Conservation (phyloP, 2,329 filamentous ascomycete species). For the Xylariales sp. region DNA sequence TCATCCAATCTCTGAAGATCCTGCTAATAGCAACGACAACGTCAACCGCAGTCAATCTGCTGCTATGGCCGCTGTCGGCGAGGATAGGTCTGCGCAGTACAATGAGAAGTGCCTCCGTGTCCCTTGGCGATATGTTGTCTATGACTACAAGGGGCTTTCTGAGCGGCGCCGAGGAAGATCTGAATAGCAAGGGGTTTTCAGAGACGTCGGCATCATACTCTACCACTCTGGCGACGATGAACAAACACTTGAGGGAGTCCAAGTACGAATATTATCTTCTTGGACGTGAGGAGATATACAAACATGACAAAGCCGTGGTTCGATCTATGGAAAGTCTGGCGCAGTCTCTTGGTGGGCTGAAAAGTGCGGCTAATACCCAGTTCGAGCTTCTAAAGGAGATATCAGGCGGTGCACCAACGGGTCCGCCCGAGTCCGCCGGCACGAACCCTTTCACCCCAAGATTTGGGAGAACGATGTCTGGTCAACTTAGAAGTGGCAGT, state of each 20-base stretch:
- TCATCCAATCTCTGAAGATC: slow-evolving; percentile 79
- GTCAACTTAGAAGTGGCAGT: slow-evolving; percentile 30
- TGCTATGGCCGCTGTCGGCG: slow-evolving; percentile 76
- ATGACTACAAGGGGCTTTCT: slow-evolving; percentile 80
- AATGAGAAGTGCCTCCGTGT: slow-evolving; percentile 67
- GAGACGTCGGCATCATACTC: slow-evolving; percentile 60
- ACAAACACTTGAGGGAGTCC: slow-evolving; percentile 75
- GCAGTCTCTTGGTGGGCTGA: slow-evolving; percentile 83
- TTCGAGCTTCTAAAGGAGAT: slow-evolving; percentile 75
- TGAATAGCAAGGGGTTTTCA: slow-evolving; percentile 62
- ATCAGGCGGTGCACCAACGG: slow-evolving; percentile 25
- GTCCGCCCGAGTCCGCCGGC: slow-evolving; percentile 26
- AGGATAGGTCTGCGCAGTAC: slow-evolving; percentile 67
- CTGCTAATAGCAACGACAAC: slow-evolving; percentile 71
- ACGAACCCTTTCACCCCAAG: slow-evolving; percentile 20
- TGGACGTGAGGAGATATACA: slow-evolving; percentile 74
- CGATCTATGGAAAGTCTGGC: slow-evolving; percentile 80
- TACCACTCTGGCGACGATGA: slow-evolving; percentile 63
- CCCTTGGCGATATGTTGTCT: slow-evolving; percentile 75
- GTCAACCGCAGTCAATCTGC: slow-evolving; percentile 68
- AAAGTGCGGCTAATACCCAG: slow-evolving; percentile 85
- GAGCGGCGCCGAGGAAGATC: slow-evolving; percentile 73
- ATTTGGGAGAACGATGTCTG: slow-evolving; percentile 17
- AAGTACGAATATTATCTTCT: slow-evolving; percentile 84
- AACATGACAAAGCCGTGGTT: slow-evolving; percentile 72